Percentiles rank a stretch among this genome's conserved stretches.
These are phyloP conservation scores for Cercis canadensis DNA, from an alignment of 306 rosid genomes.

Conservation along the genomic window DNA sequence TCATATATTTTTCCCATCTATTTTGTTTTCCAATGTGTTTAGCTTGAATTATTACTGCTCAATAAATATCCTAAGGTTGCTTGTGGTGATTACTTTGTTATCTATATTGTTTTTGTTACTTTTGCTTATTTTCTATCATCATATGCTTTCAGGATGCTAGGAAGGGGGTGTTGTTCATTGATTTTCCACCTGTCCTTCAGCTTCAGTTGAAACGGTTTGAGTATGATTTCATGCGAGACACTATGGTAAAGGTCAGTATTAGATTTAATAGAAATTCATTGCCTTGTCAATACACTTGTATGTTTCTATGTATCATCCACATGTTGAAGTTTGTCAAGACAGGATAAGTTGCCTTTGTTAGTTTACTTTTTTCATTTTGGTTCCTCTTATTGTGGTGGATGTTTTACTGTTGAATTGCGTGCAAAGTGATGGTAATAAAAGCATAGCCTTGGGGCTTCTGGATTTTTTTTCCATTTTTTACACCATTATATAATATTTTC, in stretches of 20 bases:
- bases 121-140: slow-evolving; percentile 21
- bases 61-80: neutral
- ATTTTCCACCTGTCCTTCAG: slow-evolving; percentile 97
- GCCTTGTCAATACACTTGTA: neutral
- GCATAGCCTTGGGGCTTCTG: neutral
- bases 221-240: slow-evolving; percentile 83
- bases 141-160: slow-evolving; percentile 77
- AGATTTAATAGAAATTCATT: slow-evolving; percentile 24
- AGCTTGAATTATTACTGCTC: slow-evolving; percentile 15
- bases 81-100: neutral
- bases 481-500: neutral
- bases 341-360: neutral
- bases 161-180: slow-evolving; percentile 91
- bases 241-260: slow-evolving; percentile 90
- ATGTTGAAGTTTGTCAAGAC: neutral
- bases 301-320: neutral
- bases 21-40: neutral
- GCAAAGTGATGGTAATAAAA: neutral
- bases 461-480: neutral
- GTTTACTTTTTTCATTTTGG: slow-evolving; percentile 6
- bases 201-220: slow-evolving; percentile 95
- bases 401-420: neutral
- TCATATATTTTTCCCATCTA: too few species aligned
- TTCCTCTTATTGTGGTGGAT: slow-evolving; percentile 8
- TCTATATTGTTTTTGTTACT: neutral